Evolutionary conservation across 345 rosid genomes (phyloP), one percentile per base, ranked within the genome.

Genomic region (Conringia planisiliqua): DNA sequence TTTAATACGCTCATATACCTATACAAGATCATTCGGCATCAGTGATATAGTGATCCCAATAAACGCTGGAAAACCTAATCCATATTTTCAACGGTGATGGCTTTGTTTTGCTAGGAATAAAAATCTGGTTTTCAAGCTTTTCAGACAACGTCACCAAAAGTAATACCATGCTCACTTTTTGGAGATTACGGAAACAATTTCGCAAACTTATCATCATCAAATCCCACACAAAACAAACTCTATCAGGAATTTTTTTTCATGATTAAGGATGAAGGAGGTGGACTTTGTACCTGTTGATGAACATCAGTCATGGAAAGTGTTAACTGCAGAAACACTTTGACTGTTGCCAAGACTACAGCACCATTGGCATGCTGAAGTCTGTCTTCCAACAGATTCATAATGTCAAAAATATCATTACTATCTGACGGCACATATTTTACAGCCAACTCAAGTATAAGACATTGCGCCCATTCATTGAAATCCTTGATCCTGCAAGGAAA

Each of bases 321-420:
- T 81, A 89, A 68, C 66, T 92, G 93, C 57, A 95, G 83, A 81
- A 95, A 95, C 52, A 95, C 85, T 84, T 90, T 95, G 79, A 84
- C 83, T 44, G 94, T 88, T 50, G 99, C 93, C 77, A 95, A 83
- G 56, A 95, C 99, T 76, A 95, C 98, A 74, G 98, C 99, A 67
- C 99, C 98, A 87, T 95, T 95, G 67, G 99, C 99, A 83, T 95
- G 98, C 74, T 95, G 97, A 78, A 95, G 99, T 80, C 99, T 90
- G 86, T 95, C 99, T 82, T 92, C 99, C 68, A 95, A 90, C 80
- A 95, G 92, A 84, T 95, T 95, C 99, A 95, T 95, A 68, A 92
- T 86, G 80, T 95, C 98, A 83, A 95, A 95, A 80, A 89, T 92
- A 79, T 95, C 98, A 85, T 83, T 89, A 80, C 76, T 86, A 55